Conservation (phyloP, 2,329 filamentous ascomycete species). For the Zasmidium cellare region DNA sequence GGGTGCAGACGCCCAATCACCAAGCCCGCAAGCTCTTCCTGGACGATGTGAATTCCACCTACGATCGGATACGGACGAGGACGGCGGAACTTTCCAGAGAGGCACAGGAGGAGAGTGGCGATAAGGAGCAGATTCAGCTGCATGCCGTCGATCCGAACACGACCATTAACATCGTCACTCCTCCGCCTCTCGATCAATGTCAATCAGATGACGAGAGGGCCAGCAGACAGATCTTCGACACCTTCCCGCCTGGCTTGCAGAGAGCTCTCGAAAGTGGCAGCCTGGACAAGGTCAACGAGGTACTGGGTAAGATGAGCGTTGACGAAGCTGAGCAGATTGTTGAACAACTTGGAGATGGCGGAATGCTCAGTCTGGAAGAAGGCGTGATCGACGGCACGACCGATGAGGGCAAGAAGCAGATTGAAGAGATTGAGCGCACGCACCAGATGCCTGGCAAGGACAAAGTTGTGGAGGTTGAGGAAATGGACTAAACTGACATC, state of each 20-base stretch:
- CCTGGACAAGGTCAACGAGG: slow-evolving; percentile 83
- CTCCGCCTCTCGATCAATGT: slow-evolving; percentile 72
- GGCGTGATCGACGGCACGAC: slow-evolving; percentile 86
- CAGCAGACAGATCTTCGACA: slow-evolving; percentile 75
- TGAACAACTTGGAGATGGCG: slow-evolving; percentile 75
- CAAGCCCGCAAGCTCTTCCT: slow-evolving; percentile 88
- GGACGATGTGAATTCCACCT: slow-evolving; percentile 90
- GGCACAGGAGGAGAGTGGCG: slow-evolving; percentile 57
- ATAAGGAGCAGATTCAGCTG: slow-evolving; percentile 94
- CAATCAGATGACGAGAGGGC: slow-evolving; percentile 59
- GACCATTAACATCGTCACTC: slow-evolving; percentile 86
- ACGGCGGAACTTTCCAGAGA: slow-evolving; percentile 71
- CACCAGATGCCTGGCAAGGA: slow-evolving; percentile 73
- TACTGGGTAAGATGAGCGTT: slow-evolving; percentile 83
- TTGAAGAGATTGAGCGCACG: slow-evolving; percentile 59
- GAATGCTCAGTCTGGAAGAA: slow-evolving; percentile 87
- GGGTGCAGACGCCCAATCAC: slow-evolving; percentile 85
- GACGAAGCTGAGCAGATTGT: slow-evolving; percentile 85
- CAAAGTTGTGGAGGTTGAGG: slow-evolving; percentile 44
- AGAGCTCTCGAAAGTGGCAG: slow-evolving; percentile 84
- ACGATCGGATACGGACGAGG: slow-evolving; percentile 75
- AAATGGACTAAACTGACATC: slow-evolving; percentile 31
- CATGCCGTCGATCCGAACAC: slow-evolving; percentile 89
- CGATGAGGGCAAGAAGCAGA: slow-evolving; percentile 37
- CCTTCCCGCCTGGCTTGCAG: slow-evolving; percentile 78